These are phyloP conservation scores for Alternaria triticina DNA, from an alignment of 2,329 filamentous ascomycete genomes.

Conservation along the genomic window DNA sequence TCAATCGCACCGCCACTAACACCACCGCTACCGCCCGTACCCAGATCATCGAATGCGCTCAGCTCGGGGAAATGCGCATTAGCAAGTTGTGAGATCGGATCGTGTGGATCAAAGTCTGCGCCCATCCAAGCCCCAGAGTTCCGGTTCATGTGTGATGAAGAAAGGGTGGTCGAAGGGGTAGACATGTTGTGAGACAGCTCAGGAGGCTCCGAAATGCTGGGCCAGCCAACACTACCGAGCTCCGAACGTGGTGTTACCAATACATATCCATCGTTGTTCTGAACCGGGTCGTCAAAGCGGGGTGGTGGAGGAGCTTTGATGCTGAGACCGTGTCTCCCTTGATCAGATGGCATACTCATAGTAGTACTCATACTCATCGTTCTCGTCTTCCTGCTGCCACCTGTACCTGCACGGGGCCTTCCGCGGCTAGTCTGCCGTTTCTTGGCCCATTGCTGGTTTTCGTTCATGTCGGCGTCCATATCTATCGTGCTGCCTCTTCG, in stretches of 20 bases:
- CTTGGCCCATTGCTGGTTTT: conserved; percentile 21
- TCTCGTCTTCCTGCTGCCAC: background rate
- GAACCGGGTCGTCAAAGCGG: conserved; percentile 17
- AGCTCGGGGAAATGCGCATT: conserved; percentile 45
- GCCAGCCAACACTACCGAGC: conserved; percentile 26
- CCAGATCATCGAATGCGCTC: conserved; percentile 14
- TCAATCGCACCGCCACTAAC: background rate
- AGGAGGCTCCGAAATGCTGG: conserved; percentile 17
- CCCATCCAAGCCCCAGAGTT: conserved; percentile 35
- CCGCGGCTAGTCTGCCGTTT: conserved; percentile 33
- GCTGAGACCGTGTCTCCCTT: conserved; percentile 19
- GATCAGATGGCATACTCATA: conserved; percentile 4
- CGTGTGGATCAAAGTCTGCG: conserved; percentile 30
- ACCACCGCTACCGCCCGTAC: background rate
- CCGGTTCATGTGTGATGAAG: background rate
- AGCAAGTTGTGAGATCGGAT: conserved; percentile 32
- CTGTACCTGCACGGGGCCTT: conserved; percentile 26
- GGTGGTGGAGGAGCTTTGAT: conserved; percentile 25
- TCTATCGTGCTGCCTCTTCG: conserved; percentile 36
- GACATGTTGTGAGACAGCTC: conserved; percentile 18
- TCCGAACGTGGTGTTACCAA: conserved; percentile 41
- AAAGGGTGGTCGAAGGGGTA: conserved; percentile 10
- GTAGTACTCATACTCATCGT: conserved; percentile 9
- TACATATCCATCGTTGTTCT: conserved; percentile 33
- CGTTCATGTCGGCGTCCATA: conserved; percentile 18